Conservation (phyloP, 116 monocot species). For the Trichopus zeylanicus region DNA sequence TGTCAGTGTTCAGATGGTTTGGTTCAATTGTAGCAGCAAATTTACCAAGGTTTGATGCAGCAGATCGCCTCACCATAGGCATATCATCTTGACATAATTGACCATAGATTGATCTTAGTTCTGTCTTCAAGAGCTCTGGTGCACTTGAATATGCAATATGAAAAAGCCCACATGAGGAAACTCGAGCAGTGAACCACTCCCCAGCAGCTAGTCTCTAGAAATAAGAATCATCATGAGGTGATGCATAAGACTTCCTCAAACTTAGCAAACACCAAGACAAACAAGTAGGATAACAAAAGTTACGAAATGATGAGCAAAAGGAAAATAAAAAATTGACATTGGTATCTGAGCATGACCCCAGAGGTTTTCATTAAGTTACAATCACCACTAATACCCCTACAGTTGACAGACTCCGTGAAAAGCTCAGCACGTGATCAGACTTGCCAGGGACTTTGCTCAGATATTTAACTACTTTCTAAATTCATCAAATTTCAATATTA, state of each 20-base stretch:
- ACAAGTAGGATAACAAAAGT: background rate
- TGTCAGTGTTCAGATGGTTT: slow-evolving; percentile 47
- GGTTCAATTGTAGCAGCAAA: slow-evolving; percentile 62
- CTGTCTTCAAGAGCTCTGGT: slow-evolving; percentile 50
- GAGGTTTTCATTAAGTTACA: too few relatives aligned
- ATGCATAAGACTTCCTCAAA: background rate
- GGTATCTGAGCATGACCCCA: too few relatives aligned
- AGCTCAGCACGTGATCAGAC: too few relatives aligned
- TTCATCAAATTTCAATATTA: too few relatives aligned
- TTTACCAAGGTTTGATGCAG: slow-evolving; percentile 66
- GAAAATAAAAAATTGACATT: slow-evolving; percentile 1
- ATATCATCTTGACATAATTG: slow-evolving; percentile 77
- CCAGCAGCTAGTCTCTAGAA: slow-evolving; percentile 63
- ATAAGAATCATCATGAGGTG: background rate
- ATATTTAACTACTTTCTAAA: too few relatives aligned
- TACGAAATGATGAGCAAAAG: background rate
- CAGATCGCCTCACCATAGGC: slow-evolving; percentile 78
- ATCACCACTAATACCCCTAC: too few relatives aligned
- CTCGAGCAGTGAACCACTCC: slow-evolving; percentile 76
- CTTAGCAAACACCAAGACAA: background rate
- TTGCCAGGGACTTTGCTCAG: too few relatives aligned
- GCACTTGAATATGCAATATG: slow-evolving; percentile 72
- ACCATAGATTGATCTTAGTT: slow-evolving; percentile 48
- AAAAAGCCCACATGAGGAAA: slow-evolving; percentile 66
- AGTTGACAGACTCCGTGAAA: too few relatives aligned